Percentiles rank a stretch among this genome's conserved stretches.
Conservation (phyloP, 768 basidiomycete genomes). For the Tephrocybe sp. region DNA sequence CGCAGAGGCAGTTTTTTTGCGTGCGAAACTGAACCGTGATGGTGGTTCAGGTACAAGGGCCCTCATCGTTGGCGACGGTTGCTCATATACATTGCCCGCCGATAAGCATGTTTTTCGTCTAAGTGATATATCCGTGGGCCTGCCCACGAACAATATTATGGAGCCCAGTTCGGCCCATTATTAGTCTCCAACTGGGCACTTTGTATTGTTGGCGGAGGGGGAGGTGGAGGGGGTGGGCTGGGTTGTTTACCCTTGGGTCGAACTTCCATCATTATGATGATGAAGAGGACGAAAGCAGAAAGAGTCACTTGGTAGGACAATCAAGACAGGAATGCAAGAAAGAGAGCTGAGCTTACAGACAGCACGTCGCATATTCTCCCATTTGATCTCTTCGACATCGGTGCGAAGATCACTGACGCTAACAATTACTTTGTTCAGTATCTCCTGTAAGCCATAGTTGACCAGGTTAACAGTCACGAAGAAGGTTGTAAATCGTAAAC, state of each 20-base stretch:
- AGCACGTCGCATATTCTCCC: constrained; percentile 85
- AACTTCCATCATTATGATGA: constrained; percentile 70
- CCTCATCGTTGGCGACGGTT: no score
- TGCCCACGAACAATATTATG: constrained; percentile 18
- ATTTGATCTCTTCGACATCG: constrained; percentile 79
- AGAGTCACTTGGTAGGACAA: constrained; percentile 48
- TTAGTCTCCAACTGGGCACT: constrained; percentile 29
- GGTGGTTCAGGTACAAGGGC: no score
- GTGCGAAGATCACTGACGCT: constrained; percentile 76
- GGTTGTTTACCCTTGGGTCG: constrained; percentile 39
- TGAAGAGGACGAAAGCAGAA: constrained; percentile 62
- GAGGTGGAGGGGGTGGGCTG: constrained; percentile 17
- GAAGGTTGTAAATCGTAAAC: constrained; percentile 14
- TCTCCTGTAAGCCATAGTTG: constrained; percentile 44
- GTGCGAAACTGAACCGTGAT: no score
- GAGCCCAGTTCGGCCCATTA: constrained; percentile 32
- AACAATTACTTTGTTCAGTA: constrained; percentile 73
- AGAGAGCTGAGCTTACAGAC: constrained; percentile 51
- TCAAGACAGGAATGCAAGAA: constrained; percentile 4
- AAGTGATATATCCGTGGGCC: constrained; percentile 1
- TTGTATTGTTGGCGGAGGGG: constrained; percentile 15
- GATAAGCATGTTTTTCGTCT: constrained; percentile 12
- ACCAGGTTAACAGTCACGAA: not conserved
- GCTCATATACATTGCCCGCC: constrained; percentile 31
- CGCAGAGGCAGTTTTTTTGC: no score